Evolutionary conservation across 805 yeast genomes (phyloP).

Genomic region (Starmerella davenportii): DNA sequence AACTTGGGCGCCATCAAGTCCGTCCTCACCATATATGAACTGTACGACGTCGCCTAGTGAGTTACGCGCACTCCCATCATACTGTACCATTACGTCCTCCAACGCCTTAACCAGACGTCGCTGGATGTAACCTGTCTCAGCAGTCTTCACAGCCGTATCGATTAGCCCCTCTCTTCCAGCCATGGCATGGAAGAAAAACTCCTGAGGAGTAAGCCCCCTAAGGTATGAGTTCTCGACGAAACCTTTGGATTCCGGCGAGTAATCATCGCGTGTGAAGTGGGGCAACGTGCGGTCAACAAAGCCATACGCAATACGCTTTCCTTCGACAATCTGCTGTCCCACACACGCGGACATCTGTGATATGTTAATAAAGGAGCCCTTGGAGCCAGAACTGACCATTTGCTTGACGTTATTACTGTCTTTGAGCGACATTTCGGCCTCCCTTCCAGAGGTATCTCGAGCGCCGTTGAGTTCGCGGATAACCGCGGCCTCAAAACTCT

Average conservation of each 20-base stretch:
- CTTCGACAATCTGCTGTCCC: slow-evolving; percentile 98
- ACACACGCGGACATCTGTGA: slow-evolving; percentile 99
- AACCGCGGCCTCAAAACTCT: slow-evolving; percentile 93
- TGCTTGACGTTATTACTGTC: slow-evolving; percentile 92
- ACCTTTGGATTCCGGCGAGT: slow-evolving; percentile 96
- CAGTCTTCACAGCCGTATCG: slow-evolving; percentile 98
- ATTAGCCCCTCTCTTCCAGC: slow-evolving; percentile 99
- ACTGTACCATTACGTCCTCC: slow-evolving; percentile 94
- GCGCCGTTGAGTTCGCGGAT: slow-evolving; percentile 91
- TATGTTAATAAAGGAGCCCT: slow-evolving; percentile 95
- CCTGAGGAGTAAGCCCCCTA: slow-evolving; percentile 96
- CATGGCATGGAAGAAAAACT: slow-evolving; percentile 98
- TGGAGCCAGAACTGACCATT: slow-evolving; percentile 98
- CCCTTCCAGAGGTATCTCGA: slow-evolving; percentile 97
- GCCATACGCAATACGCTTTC: slow-evolving; percentile 97
- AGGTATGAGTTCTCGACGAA: slow-evolving; percentile 93
- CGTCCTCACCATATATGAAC: slow-evolving; percentile 97
- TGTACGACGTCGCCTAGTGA: slow-evolving; percentile 93
- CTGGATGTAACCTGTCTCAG: slow-evolving; percentile 96
- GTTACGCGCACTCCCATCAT: slow-evolving; percentile 95
- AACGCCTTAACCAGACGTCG: slow-evolving; percentile 93
- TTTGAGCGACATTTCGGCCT: slow-evolving; percentile 90
- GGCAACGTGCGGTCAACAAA: slow-evolving; percentile 92
- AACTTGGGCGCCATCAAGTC: slow-evolving; percentile 94
- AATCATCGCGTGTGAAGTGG: slow-evolving; percentile 95